Conservation (phyloP, 2,329 filamentous ascomycete species). For the Trichoderma lentiforme region DNA sequence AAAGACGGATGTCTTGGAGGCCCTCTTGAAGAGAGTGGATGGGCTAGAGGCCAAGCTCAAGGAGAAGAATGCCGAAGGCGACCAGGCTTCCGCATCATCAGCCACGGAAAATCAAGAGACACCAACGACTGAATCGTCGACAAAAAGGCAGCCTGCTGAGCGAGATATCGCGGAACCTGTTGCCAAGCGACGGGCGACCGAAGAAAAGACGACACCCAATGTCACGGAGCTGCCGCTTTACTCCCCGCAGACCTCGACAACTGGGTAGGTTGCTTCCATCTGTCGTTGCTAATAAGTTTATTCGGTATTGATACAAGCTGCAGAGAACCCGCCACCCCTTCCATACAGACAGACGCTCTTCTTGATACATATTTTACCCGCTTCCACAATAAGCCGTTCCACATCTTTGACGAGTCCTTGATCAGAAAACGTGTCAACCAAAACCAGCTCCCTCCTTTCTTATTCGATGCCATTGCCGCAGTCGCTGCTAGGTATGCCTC, state of each 20-base stretch:
- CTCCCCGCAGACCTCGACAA: slow-evolving; percentile 3
- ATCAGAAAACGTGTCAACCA: slow-evolving; percentile 69
- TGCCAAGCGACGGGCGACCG: slow-evolving; percentile 40
- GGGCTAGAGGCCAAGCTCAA: slow-evolving; percentile 78
- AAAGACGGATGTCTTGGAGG: slow-evolving; percentile 85
- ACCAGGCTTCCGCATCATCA: slow-evolving; percentile 22
- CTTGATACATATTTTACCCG: slow-evolving; percentile 77
- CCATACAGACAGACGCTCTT: slow-evolving; percentile 57
- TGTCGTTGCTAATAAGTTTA: background rate
- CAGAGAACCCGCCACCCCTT: slow-evolving; percentile 46
- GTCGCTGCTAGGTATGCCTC: slow-evolving; percentile 57
- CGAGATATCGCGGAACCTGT: slow-evolving; percentile 31
- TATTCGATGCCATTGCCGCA: slow-evolving; percentile 57
- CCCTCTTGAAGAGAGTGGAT: slow-evolving; percentile 78
- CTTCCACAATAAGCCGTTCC: slow-evolving; percentile 78
- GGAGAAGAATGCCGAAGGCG: slow-evolving; percentile 52
- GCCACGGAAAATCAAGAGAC: slow-evolving; percentile 23
- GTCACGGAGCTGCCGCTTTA: slow-evolving; percentile 16
- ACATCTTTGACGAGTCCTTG: slow-evolving; percentile 73
- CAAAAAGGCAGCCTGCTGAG: background rate
- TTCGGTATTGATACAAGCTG: background rate
- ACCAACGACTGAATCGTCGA: background rate
- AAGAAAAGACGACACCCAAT: slow-evolving; percentile 29
- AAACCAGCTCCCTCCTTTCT: slow-evolving; percentile 58
- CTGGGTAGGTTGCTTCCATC: background rate